Evolutionary conservation across 1,284 basidiomycete genomes (phyloP).

Genomic region (Apiotrichum porosum): DNA sequence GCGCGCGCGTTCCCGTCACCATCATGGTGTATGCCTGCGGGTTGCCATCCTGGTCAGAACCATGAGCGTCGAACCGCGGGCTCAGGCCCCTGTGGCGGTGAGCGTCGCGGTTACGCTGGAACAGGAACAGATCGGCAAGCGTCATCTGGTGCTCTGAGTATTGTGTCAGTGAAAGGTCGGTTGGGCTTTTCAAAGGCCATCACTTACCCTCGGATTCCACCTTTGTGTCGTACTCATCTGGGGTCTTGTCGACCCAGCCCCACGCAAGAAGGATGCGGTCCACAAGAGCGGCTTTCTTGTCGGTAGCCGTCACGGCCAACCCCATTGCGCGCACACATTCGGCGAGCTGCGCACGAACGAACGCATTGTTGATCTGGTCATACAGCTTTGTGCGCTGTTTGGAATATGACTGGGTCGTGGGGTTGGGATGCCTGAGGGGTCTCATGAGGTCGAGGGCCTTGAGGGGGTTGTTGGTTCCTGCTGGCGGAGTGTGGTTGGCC

Average conservation of each 20-base stretch:
- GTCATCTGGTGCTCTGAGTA: conserved; percentile 8
- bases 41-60: background rate
- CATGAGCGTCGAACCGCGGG: background rate
- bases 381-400: background rate
- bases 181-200: background rate
- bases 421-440: too few species aligned
- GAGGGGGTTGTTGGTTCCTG: too few species aligned
- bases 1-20: background rate
- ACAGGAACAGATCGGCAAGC: conserved; percentile 17
- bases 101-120: too few species aligned
- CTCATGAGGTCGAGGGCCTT: too few species aligned
- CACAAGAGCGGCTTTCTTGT: conserved; percentile 1
- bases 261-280: conserved; percentile 13
- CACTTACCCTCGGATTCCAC: background rate
- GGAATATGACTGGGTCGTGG: too few species aligned
- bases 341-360: conserved; percentile 14
- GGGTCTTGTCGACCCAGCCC: conserved; percentile 10
- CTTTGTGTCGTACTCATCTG: background rate
- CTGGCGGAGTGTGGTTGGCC: too few species aligned
- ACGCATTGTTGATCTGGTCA: conserved; percentile 16
- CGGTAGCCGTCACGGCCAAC: too few species aligned
- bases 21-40: background rate
- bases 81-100: too few species aligned
- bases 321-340: background rate
- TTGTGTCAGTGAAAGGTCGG: background rate